These are phyloP conservation scores for Candida ovalis DNA, from an alignment of 805 yeast species.

Conservation along the genomic window DNA sequence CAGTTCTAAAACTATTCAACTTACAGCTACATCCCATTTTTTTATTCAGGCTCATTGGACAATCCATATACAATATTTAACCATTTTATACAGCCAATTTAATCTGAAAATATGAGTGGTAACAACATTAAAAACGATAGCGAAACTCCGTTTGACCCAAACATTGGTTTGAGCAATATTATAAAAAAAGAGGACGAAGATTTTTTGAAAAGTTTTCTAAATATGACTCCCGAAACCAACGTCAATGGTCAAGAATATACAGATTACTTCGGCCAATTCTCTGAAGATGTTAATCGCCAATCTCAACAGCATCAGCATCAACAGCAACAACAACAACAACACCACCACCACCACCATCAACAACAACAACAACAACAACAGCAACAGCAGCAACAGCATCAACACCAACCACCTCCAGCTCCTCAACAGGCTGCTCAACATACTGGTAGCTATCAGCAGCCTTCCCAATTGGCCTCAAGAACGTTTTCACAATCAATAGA, in stretches of 20 bases:
- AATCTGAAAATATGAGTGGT: not conserved
- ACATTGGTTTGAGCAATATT: not conserved
- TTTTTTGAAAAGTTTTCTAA: slow-evolving; percentile 5
- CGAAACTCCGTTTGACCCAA: not conserved
- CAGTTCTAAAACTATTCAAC: not conserved
- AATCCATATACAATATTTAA: too few relatives aligned
- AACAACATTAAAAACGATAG: not conserved
- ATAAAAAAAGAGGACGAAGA: slow-evolving; percentile 12
- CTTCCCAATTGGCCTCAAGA: not conserved
- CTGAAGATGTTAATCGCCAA: not conserved
- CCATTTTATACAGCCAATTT: not conserved
- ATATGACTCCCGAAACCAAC: slow-evolving; percentile 9
- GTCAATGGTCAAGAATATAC: slow-evolving; percentile 4
- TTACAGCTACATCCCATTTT: not conserved
- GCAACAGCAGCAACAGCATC: not conserved
- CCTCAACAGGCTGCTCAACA: not conserved
- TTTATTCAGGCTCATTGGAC: too few relatives aligned
- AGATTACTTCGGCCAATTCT: slow-evolving; percentile 7
- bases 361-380: not conserved
- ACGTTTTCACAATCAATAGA: not conserved
- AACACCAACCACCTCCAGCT: too few relatives aligned
- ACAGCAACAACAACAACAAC: not conserved
- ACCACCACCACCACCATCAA: not conserved
- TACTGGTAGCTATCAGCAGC: not conserved
- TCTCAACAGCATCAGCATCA: not conserved